Evolutionary conservation across 495 filamentous ascomycete species (phyloP), one percentile per base, ranked within the genome.

Genomic region (Neurospora tetraspora): DNA sequence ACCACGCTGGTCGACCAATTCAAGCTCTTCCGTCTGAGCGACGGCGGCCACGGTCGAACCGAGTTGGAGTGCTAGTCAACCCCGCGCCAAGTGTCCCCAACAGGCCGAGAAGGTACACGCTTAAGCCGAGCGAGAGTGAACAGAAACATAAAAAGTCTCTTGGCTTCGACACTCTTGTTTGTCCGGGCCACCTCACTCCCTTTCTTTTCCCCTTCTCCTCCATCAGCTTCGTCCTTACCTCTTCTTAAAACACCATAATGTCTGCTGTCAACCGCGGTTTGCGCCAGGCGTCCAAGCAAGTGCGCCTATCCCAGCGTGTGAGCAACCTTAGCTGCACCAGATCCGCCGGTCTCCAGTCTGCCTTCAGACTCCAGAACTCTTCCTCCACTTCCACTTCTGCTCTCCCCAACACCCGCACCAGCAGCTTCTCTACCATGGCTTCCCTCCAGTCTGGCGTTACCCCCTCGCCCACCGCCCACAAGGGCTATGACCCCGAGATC

Each of bases 401-500:
- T 77, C 74, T 72, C 71, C 73, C 73, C 71, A 68, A 69, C 70
- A 71, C 61, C 75, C 39, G 69, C 70, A 77, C 72, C 74, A 77
- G 72, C 78, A 77, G 71, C 78, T 90, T 90, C 80, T 90, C 88
- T 71, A 89, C 87, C 73, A 87, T 86, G 82, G 76, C 86, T 70
- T 76, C 85, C 20, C 82, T 85, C 69, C 84, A 85, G 78, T 88
- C 87, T 77, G 80, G 86, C 76, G 69, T 75, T 10, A 78, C 86
- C 70, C 81, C 84, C 65, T 78, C 79, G 74, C 82, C 88, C 79
- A 77, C 86, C 47, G 78, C 82, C 73, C 76, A 81, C 73, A 83
- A 88, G 82, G 84, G 90, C 75, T 94, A 92, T 80, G 96, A 99
- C 79, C 89, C 91, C 71, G 96, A 98, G 82, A 93, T 98, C 78